A percentile compares a stretch with the other conserved stretches of the same genome.
Conservation (phyloP, 345 rosid genomes). For the Cochlearia excelsa region DNA sequence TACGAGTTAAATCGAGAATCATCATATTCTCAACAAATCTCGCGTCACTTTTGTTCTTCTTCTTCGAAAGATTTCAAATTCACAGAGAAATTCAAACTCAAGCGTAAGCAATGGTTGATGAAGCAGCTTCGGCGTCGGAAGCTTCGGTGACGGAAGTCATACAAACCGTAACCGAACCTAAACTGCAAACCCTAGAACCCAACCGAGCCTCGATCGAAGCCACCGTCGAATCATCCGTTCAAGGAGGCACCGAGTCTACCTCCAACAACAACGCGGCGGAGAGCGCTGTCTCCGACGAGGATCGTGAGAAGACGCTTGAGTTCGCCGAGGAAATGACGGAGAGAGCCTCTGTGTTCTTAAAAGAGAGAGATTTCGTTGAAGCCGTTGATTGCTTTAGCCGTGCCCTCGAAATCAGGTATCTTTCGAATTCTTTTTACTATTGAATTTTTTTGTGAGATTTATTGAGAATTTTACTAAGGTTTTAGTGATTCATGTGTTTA, state of each 20-base stretch:
- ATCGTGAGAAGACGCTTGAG: conserved; percentile 56
- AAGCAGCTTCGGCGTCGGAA: conserved; percentile 43
- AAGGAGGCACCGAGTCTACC: conserved; percentile 61
- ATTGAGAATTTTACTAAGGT: background rate
- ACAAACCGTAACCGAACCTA: conserved; percentile 20
- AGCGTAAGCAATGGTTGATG: conserved; percentile 41
- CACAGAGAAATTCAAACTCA: background rate
- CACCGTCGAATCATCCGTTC: conserved; percentile 40
- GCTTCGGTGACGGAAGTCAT: conserved; percentile 33
- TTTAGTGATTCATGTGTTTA: background rate
- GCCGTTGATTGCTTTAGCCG: conserved; percentile 96
- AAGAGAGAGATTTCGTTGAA: conserved; percentile 57
- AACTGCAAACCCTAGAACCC: conserved; percentile 35
- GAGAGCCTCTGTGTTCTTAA: conserved; percentile 57
- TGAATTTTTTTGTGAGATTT: background rate
- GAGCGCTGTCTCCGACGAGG: conserved; percentile 45
- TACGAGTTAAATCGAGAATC: background rate
- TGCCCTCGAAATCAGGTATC: conserved; percentile 83
- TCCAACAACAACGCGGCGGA: conserved; percentile 51
- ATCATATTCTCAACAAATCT: background rate
- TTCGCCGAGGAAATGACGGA: conserved; percentile 60
- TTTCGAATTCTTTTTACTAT: background rate
- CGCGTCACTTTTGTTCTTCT: conserved; percentile 1
- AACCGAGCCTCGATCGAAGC: conserved; percentile 47
- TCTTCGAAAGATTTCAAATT: conserved; percentile 4